These are phyloP conservation scores for Beauveria rudraprayagi DNA, from an alignment of 2,329 filamentous ascomycete species.

Conservation along the genomic window DNA sequence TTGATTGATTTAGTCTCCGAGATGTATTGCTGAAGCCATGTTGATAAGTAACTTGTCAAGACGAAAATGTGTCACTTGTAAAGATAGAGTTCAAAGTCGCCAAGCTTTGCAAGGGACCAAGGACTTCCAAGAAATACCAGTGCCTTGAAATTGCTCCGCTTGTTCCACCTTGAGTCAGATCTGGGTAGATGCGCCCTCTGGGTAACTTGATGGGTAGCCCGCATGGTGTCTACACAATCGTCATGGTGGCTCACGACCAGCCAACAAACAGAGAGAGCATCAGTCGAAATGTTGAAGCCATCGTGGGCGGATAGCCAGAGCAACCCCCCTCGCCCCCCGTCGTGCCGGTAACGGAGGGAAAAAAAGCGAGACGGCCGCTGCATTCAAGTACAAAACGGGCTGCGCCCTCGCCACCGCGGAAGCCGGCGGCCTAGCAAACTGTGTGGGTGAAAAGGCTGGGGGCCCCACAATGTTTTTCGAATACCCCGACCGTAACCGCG, in stretches of 20 bases:
- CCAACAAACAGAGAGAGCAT: background rate
- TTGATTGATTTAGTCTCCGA: background rate
- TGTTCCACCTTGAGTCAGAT: background rate
- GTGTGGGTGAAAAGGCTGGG: constrained; percentile 2
- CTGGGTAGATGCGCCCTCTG: background rate
- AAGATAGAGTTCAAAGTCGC: too few species aligned
- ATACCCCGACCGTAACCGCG: constrained; percentile 10
- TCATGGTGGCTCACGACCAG: background rate
- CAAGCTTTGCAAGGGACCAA: too few species aligned
- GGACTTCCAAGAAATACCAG: too few species aligned
- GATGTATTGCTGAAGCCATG: too few species aligned
- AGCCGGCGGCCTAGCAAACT: constrained; percentile 3
- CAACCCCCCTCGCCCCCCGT: too few species aligned
- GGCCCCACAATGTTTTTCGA: background rate
- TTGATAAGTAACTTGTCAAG: too few species aligned
- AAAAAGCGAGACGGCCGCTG: background rate
- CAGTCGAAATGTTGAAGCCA: background rate
- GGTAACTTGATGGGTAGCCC: too few species aligned
- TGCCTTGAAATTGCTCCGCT: too few species aligned
- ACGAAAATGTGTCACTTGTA: too few species aligned
- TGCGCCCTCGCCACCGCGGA: constrained; percentile 5
- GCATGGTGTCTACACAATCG: background rate
- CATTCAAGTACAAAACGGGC: background rate
- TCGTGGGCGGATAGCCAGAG: background rate
- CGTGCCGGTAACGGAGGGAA: constrained; percentile 3